Conservation (phyloP, 2,329 filamentous ascomycete species). For the Ascochyta pisi region DNA sequence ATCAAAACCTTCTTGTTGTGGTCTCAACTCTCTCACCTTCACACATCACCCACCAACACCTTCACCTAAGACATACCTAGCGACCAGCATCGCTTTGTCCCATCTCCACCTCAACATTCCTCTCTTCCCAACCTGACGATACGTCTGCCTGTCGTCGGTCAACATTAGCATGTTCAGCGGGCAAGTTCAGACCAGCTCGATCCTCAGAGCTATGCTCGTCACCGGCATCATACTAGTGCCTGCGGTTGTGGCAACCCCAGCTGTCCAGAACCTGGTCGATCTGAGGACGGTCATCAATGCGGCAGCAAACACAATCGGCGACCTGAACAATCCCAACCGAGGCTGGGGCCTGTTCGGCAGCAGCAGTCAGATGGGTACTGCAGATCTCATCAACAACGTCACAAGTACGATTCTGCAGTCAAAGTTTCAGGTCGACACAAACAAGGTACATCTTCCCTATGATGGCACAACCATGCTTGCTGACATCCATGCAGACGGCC, state of each 20-base stretch:
- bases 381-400: constrained; percentile 43
- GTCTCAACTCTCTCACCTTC: not conserved
- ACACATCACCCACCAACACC: constrained; percentile 6
- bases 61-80: constrained; percentile 25
- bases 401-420: constrained; percentile 38
- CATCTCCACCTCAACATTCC: constrained; percentile 9
- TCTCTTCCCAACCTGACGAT: constrained; percentile 7
- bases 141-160: not conserved
- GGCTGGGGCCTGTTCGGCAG: constrained; percentile 33
- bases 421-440: constrained; percentile 41
- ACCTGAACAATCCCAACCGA: constrained; percentile 34
- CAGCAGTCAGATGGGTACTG: constrained; percentile 35
- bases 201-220: constrained; percentile 34
- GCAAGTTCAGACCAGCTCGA: not conserved
- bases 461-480: not conserved
- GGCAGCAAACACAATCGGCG: constrained; percentile 38
- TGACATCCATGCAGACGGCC: constrained; percentile 21
- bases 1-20: not conserved
- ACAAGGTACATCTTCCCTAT: constrained; percentile 30
- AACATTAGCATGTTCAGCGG: constrained; percentile 6
- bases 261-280: constrained; percentile 40
- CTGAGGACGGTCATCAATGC: constrained; percentile 37
- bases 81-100: constrained; percentile 20
- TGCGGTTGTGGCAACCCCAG: constrained; percentile 29
- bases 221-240: constrained; percentile 37